Conservation (phyloP, 129 eudicot species). For the Flaveria ramosissima region DNA sequence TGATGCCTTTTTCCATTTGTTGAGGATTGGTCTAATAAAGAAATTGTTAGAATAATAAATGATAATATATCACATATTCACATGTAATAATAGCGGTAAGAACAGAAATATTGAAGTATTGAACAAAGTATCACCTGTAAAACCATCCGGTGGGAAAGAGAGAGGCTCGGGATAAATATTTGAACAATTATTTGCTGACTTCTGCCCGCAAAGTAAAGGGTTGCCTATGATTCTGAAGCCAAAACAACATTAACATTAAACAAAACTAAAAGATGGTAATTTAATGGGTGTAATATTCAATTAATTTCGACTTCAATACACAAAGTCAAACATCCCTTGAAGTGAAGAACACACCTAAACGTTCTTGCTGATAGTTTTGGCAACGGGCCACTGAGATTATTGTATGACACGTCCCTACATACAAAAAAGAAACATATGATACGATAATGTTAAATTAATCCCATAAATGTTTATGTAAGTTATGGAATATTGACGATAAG, state of each 20-base stretch:
- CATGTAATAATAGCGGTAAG: neutral
- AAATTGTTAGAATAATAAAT: constrained; percentile 14
- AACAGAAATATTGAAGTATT: neutral
- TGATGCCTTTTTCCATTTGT: constrained; percentile 52
- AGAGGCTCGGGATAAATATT: constrained; percentile 76
- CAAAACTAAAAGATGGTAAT: neutral
- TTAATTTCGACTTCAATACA: neutral
- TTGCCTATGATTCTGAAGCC: constrained; percentile 74
- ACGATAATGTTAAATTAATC: constrained; percentile 3
- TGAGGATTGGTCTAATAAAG: constrained; percentile 47
- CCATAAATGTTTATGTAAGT: constrained; percentile 4
- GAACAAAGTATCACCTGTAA: constrained; percentile 41
- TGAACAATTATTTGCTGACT: constrained; percentile 73
- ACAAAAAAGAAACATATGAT: neutral
- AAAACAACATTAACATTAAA: constrained; percentile 17
- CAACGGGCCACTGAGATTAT: constrained; percentile 42
- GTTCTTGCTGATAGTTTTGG: constrained; percentile 44
- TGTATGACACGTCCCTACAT: constrained; percentile 37
- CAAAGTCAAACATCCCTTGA: neutral
- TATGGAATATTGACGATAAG: constrained; percentile 10
- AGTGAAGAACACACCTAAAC: constrained; percentile 32
- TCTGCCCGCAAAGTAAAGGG: constrained; percentile 73
- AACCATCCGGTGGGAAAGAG: constrained; percentile 71
- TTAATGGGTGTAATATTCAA: neutral
- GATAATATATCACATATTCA: neutral